Evolutionary conservation across 192 early-diverging fungal species (phyloP).

Genomic region (Backusella morwellensis): DNA sequence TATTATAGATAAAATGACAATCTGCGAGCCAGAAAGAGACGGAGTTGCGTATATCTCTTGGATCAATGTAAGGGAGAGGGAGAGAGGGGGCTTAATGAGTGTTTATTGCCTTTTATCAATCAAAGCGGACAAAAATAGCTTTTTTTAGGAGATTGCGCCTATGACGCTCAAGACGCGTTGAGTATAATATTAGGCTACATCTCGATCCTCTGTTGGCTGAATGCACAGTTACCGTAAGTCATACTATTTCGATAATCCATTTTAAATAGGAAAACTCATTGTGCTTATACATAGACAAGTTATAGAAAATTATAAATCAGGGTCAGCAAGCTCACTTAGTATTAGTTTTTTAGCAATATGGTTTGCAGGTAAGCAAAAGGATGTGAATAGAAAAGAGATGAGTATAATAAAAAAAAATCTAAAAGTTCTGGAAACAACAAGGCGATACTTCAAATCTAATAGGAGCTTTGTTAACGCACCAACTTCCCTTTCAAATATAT

Average conservation of each 20-base stretch:
- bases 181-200: slow-evolving; percentile 54
- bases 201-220: slow-evolving; percentile 68
- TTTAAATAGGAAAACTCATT: background rate
- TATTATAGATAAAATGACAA: slow-evolving; percentile 2
- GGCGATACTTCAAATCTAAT: slow-evolving; percentile 73
- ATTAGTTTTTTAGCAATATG: slow-evolving; percentile 61
- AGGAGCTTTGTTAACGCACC: slow-evolving; percentile 68
- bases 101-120: background rate
- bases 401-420: background rate
- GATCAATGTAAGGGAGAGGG: slow-evolving; percentile 22
- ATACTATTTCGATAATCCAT: background rate
- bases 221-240: slow-evolving; percentile 72
- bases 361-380: slow-evolving; percentile 48
- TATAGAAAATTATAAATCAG: slow-evolving; percentile 49
- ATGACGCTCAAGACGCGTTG: slow-evolving; percentile 33
- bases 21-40: slow-evolving; percentile 15
- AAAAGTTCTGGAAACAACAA: slow-evolving; percentile 15
- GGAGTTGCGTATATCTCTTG: slow-evolving; percentile 17
- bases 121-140: slow-evolving; percentile 22
- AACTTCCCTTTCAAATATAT: slow-evolving; percentile 68
- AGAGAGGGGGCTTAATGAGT: background rate
- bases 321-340: slow-evolving; percentile 49
- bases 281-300: slow-evolving; percentile 38
- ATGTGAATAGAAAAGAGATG: background rate
- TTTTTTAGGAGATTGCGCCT: slow-evolving; percentile 51